These are phyloP conservation scores for Eremochloa ophiuroides DNA, from an alignment of 176 grass and related monocot species.

Conservation along the genomic window DNA sequence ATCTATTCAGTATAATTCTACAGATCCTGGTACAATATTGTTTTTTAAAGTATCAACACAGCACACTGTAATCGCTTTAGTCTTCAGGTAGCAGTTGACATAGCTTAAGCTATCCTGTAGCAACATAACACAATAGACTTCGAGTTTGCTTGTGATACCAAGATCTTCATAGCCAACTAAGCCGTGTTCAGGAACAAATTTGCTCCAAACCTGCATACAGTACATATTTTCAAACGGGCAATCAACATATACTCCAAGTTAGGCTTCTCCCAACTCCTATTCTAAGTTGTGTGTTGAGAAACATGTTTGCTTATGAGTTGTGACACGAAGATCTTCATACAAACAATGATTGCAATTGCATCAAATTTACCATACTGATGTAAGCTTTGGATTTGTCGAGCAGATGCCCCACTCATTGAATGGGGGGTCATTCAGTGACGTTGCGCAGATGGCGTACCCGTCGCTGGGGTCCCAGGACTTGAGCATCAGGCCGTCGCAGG, in stretches of 20 bases:
- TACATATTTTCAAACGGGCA: background rate
- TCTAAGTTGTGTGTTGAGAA: background rate
- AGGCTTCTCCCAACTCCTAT: background rate
- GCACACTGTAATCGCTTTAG: background rate
- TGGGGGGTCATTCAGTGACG: conserved; percentile 48
- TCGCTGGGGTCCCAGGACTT: conserved; percentile 46
- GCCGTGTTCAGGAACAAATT: background rate
- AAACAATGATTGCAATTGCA: background rate
- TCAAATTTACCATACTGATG: background rate
- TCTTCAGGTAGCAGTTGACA: background rate
- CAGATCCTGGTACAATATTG: background rate
- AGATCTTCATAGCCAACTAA: background rate
- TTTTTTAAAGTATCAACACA: background rate
- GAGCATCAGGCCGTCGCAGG: conserved; percentile 51
- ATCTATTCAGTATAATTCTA: background rate
- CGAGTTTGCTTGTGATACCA: background rate
- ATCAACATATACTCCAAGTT: background rate
- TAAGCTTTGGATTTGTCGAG: background rate
- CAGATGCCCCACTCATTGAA: conserved; percentile 65
- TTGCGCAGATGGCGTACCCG: conserved; percentile 51
- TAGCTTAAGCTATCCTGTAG: background rate
- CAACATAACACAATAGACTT: background rate
- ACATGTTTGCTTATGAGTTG: background rate
- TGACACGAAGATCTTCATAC: background rate
- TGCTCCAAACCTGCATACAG: background rate